Evolutionary conservation across 1,284 basidiomycete genomes (phyloP).

Genomic region (Cutaneotrichosporon curvatum): DNA sequence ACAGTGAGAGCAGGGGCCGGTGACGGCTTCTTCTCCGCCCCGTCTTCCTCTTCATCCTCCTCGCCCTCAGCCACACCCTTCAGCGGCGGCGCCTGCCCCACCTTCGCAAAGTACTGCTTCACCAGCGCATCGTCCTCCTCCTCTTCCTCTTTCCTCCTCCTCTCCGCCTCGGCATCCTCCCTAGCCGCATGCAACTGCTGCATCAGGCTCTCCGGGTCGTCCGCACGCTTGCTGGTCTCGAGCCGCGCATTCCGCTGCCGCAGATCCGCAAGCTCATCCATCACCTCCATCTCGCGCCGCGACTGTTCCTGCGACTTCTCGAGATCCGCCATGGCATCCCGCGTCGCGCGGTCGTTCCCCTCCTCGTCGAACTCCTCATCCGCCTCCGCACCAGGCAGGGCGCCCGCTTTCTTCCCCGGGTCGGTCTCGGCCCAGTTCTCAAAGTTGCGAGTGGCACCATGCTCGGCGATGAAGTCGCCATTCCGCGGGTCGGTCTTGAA

Average conservation of each 20-base stretch:
- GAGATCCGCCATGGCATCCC: conserved; percentile 93
- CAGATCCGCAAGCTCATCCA: conserved; percentile 93
- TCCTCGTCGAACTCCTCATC: conserved; percentile 53
- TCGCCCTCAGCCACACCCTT: conserved; percentile 22
- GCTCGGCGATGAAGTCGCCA: conserved; percentile 85
- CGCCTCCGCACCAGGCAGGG: conserved; percentile 41
- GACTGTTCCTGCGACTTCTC: conserved; percentile 87
- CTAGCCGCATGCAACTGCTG: conserved; percentile 35
- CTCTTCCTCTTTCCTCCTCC: conserved; percentile 54
- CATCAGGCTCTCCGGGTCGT: conserved; percentile 34
- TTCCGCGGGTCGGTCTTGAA: conserved; percentile 99
- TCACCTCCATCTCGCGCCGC: conserved; percentile 95
- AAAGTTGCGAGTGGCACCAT: conserved; percentile 89
- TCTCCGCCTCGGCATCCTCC: conserved; percentile 52
- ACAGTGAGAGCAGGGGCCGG: conserved; percentile 49
- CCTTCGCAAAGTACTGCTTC: conserved; percentile 73
- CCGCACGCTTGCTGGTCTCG: conserved; percentile 62
- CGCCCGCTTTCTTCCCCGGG: conserved; percentile 28
- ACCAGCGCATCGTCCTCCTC: conserved; percentile 90
- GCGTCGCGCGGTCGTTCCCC: conserved; percentile 52
- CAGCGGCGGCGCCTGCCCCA: conserved; percentile 33
- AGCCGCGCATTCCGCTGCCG: conserved; percentile 74
- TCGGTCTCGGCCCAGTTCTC: conserved; percentile 51
- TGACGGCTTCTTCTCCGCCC: not conserved
- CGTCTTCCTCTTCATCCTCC: conserved; percentile 18